Evolutionary conservation across 2,329 filamentous ascomycete genomes (phyloP).

Genomic region (Stagonosporopsis rhizophila): DNA sequence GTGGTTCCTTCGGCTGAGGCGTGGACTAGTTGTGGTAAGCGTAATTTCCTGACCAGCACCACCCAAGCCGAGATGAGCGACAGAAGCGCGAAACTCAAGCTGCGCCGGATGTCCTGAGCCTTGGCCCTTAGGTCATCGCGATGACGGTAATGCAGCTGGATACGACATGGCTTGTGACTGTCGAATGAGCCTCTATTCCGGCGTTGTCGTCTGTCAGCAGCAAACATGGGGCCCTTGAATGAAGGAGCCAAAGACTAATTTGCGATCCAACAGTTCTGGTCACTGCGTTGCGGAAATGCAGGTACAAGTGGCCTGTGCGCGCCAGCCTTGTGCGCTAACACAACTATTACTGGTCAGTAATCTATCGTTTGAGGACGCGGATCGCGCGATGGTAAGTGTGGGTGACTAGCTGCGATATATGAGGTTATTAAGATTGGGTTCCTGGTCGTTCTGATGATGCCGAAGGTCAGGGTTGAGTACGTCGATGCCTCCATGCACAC

Average conservation of each 20-base stretch:
- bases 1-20: constrained; percentile 18
- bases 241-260: constrained; percentile 27
- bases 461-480: neutral
- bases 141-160: neutral
- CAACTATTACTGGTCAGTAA: constrained; percentile 26
- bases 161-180: neutral
- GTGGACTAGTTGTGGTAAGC: constrained; percentile 13
- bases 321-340: constrained; percentile 20
- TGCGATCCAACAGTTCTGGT: constrained; percentile 12
- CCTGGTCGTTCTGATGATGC: neutral
- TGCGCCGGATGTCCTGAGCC: neutral
- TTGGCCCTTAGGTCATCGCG: neutral
- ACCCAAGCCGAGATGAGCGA: constrained; percentile 3
- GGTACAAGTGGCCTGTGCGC: constrained; percentile 30
- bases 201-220: constrained; percentile 10
- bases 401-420: constrained; percentile 25
- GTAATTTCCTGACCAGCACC: constrained; percentile 16
- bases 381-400: constrained; percentile 20
- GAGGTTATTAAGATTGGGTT: constrained; percentile 15
- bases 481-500: neutral
- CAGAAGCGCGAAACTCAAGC: neutral
- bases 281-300: constrained; percentile 28
- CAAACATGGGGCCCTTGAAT: constrained; percentile 10
- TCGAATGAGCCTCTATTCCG: neutral
- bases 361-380: constrained; percentile 25